phyloP scores from a whole-genome alignment of 805 yeast genomes.

The Saccharomycopsis malanga region DNA sequence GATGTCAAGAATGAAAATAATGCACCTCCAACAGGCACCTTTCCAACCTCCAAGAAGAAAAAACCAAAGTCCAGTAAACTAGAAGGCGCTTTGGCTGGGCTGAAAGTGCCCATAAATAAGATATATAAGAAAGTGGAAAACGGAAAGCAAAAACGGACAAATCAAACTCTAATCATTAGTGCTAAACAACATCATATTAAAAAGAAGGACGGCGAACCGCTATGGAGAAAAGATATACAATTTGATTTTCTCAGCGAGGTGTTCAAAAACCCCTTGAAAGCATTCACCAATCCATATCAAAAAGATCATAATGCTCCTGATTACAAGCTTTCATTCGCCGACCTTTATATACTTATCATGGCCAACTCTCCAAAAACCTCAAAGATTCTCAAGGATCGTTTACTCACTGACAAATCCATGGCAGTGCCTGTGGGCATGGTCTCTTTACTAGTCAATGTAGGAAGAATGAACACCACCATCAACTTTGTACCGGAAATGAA shows the following conservation, averaged over 20 bases:
- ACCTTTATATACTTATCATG: slow-evolving; percentile 72
- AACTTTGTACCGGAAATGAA: slow-evolving; percentile 95
- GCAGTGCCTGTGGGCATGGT: slow-evolving; percentile 72
- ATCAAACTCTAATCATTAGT: slow-evolving; percentile 18
- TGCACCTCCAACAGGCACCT: not conserved
- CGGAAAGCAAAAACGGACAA: slow-evolving; percentile 14
- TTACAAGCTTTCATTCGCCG: slow-evolving; percentile 67
- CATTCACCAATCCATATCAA: slow-evolving; percentile 60
- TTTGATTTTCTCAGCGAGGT: slow-evolving; percentile 63
- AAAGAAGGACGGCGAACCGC: slow-evolving; percentile 87
- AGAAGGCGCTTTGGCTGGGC: not conserved
- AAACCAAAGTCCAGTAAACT: not conserved
- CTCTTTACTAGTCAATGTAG: slow-evolving; percentile 82
- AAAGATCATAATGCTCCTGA: slow-evolving; percentile 32
- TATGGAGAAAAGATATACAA: slow-evolving; percentile 84
- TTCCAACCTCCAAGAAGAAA: not conserved
- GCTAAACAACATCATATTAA: slow-evolving; percentile 56
- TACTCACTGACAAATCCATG: slow-evolving; percentile 52
- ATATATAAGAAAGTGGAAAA: not conserved
- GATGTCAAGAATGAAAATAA: not conserved
- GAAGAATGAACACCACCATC: slow-evolving; percentile 90
- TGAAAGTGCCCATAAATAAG: slow-evolving; percentile 1
- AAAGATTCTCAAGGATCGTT: slow-evolving; percentile 70
- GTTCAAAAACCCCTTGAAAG: slow-evolving; percentile 54
- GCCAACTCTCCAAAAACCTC: slow-evolving; percentile 81